Percentiles rank a stretch among this genome's conserved stretches.
Evolutionary conservation across 2,329 filamentous ascomycete genomes (phyloP).

Genomic region (Talaromyces sp.): DNA sequence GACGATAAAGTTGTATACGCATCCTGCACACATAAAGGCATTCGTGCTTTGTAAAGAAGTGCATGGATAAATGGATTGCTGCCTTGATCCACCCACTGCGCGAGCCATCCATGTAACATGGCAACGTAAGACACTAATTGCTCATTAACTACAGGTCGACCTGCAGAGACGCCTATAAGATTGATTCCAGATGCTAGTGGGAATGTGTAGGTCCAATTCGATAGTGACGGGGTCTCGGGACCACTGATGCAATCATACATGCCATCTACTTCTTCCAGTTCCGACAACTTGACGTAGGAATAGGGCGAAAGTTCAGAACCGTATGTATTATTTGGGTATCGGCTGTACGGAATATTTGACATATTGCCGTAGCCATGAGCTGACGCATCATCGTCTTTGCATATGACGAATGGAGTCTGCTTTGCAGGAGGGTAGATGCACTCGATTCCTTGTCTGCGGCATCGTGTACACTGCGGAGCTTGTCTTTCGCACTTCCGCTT

Average conservation of each 20-base stretch:
- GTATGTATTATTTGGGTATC: neutral
- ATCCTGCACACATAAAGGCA: slow-evolving; percentile 8
- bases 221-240: neutral
- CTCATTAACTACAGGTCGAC: neutral
- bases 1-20: slow-evolving; percentile 1
- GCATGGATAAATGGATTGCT: slow-evolving; percentile 6
- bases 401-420: neutral
- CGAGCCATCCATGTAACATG: neutral
- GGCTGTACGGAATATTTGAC: neutral
- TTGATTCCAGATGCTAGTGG: neutral
- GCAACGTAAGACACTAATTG: neutral
- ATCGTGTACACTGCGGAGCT: neutral
- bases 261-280: neutral
- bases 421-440: slow-evolving; percentile 6
- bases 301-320: neutral
- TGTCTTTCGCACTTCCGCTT: slow-evolving; percentile 10
- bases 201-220: neutral
- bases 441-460: neutral
- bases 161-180: neutral
- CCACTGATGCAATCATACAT: neutral
- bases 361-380: neutral
- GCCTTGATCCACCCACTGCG: slow-evolving; percentile 2
- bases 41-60: neutral
- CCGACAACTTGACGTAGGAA: neutral
- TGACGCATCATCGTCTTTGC: neutral